phyloP scores from a whole-genome alignment of 1,139 yeast species.

The Nakaseomyces nivariensis region DNA sequence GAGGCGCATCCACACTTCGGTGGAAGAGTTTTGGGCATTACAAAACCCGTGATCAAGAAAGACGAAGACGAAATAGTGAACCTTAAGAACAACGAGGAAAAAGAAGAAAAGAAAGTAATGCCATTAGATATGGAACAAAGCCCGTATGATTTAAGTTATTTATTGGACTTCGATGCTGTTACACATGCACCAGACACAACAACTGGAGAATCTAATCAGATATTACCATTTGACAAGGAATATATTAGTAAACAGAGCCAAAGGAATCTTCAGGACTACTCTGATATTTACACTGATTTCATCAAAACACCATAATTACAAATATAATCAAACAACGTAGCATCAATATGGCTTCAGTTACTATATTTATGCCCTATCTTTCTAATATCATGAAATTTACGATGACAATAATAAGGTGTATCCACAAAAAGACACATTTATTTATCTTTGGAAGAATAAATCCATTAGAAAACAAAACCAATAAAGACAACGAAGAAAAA shows the following conservation, averaged over 20 bases:
- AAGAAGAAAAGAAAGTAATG: background rate
- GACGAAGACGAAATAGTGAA: background rate
- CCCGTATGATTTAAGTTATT: conserved; percentile 4
- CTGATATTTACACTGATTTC: background rate
- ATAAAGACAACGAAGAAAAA: background rate
- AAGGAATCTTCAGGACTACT: background rate
- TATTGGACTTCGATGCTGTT: background rate
- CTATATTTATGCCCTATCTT: no score
- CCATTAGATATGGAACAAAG: conserved; percentile 17
- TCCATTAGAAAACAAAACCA: no score
- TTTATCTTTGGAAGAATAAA: no score
- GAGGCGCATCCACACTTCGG: conserved; percentile 1
- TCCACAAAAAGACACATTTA: no score
- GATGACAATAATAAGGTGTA: no score
- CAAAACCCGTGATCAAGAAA: background rate
- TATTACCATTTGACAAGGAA: background rate
- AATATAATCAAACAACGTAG: no score
- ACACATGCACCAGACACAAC: background rate
- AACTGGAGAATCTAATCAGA: background rate
- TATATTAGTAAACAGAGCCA: background rate
- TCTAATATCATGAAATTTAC: no score
- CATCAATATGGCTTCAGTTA: no score
- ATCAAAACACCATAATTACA: background rate
- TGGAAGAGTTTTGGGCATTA: background rate
- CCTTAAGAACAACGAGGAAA: background rate